Base-by-base conservation (phyloP, 116 monocot species). In the Iris pallida region DNA sequence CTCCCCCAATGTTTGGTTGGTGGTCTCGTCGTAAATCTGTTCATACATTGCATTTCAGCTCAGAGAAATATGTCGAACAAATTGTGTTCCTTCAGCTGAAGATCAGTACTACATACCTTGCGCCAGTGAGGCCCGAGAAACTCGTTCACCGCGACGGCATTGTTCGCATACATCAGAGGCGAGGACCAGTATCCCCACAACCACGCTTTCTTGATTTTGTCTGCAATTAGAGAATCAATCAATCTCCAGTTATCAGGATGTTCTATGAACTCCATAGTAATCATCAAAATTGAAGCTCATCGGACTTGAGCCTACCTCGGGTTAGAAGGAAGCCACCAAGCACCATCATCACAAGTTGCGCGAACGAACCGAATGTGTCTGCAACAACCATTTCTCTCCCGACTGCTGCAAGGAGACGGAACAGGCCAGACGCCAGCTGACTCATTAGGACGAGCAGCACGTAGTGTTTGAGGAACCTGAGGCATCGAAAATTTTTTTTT, bases 161-260 rank as follows among this genome's bases (percentile, higher is more conserved):
- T 85, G 69, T 80, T 79, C 11, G 82, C 75, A 65, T 89, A 89
- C 82, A 85, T 85, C 63, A 89, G 42, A 4, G 89, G 89, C 5
- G 89, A 89, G 13, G 64, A 52, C 89, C 89, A 89, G 41, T 82
- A 85, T 10, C 85, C 89, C 89, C 89, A 89, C 19, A 80, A 85
- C 89, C 85, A 85, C 82, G 75, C 85, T 68, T 77, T 72, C 75
- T 76, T 82, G 44, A 89, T 59, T 47, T 82, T 63, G 16, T 80
- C 89, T 89, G 80, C 57, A 58, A 63, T 40, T 30, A 40, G 42
- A 59, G 63, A 49, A 30, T 30, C 30, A 3, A 30, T 30, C 30
- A 3, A 30, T 30, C 30, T 0, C 4, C 7, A 19, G 30, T 30
- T 30, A 30, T 0, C 30, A 30, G 45, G 45, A 63, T 5, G 11